Conservation (phyloP, 2,329 filamentous ascomycete species). For the Aspergillus alliaceus region DNA sequence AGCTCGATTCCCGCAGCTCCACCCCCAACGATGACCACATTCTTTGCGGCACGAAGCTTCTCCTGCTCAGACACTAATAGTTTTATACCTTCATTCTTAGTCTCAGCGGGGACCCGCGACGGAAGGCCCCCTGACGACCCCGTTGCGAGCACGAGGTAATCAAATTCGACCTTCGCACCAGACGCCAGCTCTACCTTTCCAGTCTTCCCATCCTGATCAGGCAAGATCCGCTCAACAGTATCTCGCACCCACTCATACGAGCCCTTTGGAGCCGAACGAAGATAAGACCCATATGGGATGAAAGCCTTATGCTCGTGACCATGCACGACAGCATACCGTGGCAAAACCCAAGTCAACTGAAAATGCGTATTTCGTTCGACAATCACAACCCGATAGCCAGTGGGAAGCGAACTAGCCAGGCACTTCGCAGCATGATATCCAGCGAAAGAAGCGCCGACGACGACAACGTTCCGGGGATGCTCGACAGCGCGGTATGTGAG, state of each 20-base stretch:
- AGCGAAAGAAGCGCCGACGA: conserved; percentile 60
- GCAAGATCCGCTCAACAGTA: not conserved
- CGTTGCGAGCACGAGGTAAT: conserved; percentile 59
- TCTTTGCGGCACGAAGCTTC: conserved; percentile 44
- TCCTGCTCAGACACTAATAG: conserved; percentile 50
- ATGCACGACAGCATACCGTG: conserved; percentile 58
- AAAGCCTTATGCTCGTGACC: conserved; percentile 61
- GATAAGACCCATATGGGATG: conserved; percentile 55
- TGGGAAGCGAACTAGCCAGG: conserved; percentile 52
- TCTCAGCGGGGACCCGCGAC: conserved; percentile 47
- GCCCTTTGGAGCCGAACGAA: conserved; percentile 37
- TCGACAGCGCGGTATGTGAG: conserved; percentile 12
- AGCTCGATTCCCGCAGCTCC: conserved; percentile 64
- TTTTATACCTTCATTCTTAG: conserved; percentile 45
- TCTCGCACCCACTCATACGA: conserved; percentile 21
- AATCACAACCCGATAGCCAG: conserved; percentile 54
- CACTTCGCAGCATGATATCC: conserved; percentile 53
- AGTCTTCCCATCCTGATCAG: not conserved
- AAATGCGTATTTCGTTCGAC: conserved; percentile 63
- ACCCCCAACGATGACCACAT: conserved; percentile 56
- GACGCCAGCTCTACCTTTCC: conserved; percentile 33
- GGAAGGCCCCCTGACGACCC: conserved; percentile 53
- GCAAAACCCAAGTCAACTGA: conserved; percentile 61
- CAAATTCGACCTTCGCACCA: conserved; percentile 52
- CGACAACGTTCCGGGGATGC: conserved; percentile 49